Base-by-base conservation (phyloP, 768 basidiomycete genomes). In the Daedaleopsis nitida region DNA sequence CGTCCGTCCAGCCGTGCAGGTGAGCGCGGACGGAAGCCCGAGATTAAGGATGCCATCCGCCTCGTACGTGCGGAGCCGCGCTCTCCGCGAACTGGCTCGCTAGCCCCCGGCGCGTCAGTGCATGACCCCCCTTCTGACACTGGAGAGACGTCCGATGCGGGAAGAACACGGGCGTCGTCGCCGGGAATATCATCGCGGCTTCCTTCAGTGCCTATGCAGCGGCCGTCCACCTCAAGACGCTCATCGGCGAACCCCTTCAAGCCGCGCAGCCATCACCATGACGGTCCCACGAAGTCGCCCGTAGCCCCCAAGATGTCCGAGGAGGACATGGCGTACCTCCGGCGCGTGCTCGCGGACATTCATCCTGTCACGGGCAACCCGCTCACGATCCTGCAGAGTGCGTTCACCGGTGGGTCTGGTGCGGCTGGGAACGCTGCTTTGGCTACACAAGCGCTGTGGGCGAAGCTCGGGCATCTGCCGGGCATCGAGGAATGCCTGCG, bases 401-500 rank as follows among this genome's bases (percentile, higher is more conserved):
- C 67, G 55, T n/a, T 64, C 65, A 14, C 57, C 34, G 57, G 67
- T 45, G 59, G 53, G 58, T 5, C 57, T 52, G 58, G 57, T 34
- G 54, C 32, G 17, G 54, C 43, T 2, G 42, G 24, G 38, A n/a
- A 68, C 54, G 17, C 60, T 68, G 37, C 77, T 70, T 56, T 67
- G 8, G 58, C 76, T 48, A 74, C 80, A 27, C 72, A 74, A 48
- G 60, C 76, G 48, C 74, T 76, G 62, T 80, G 82, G 73, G 70
- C 83, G 56, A 80, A 80, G 62, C 70, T 75, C 21, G 79, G 76
- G 23, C 80, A 82, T 45, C 76, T 86, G 12, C 79, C 83, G 7
- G 83, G 86, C 0, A 77, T 89, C 27, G 90, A 92, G 68, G 93
- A 95, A 58, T 93, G 91, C 64, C 74, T 96, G 60, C 80, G 86